Evolutionary conservation across 495 filamentous ascomycete genomes (phyloP), one percentile per base, ranked within the genome.

Genomic region (Daldinia childiae): DNA sequence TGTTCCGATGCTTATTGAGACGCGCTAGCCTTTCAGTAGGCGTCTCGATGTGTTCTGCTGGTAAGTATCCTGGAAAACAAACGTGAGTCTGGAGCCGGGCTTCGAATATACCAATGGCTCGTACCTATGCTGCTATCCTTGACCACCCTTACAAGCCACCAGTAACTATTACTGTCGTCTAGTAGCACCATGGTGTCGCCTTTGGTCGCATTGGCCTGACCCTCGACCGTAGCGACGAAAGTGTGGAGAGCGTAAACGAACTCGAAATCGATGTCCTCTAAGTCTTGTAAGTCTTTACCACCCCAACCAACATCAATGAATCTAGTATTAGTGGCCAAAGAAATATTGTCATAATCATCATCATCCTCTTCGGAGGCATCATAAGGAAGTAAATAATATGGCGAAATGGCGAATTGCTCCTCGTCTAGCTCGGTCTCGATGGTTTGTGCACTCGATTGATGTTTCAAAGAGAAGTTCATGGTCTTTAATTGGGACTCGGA

Each of bases 101-200:
- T 36, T 60, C 12, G 55, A 54, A 62, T 58, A 43, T 15, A 58
- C 24, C 19, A 54, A 43, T 36, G 32, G 50, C 39, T 61, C 89
- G 38, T 83, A 97, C 95, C 95, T 79, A 99, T 98, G 76, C 93
- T 98, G 76, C 90, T 93, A 79, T 98, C 96, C 80, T 98, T 97
- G 12, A 97, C 94, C 19, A 99, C 93, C 58, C 95, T 87, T 14
- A 99, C 95, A 41, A 99, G 88, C 95, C 95, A 99, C 95, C 95
- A 99, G 78, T 99, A 99, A 79, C 94, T 97, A 82, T 99, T 99
- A 78, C 93, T 97, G 74, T 99, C 95, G 78, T 98, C 95, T n/a
- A 99, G 87, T 43, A 99, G 88, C n/a, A 98, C 94, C 95, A 99
- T 99, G 15, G 94, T 98, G 75, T 99, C 95, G 34, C 95, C 95